Base-by-base conservation (phyloP, 805 yeast species). In the Teunomyces tritomae region DNA sequence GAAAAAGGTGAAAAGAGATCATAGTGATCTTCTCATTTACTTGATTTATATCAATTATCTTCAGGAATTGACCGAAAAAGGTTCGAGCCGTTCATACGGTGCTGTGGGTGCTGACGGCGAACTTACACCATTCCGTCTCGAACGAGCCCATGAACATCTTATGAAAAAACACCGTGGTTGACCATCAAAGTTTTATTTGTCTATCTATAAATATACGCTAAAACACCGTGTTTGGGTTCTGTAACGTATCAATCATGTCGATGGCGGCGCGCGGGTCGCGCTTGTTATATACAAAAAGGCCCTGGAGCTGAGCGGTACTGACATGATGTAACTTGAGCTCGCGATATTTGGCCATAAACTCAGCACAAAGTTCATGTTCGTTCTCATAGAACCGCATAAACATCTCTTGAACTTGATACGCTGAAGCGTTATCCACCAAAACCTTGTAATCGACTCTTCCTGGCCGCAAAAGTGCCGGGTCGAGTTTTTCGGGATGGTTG, bases 251-350 rank as follows among this genome's bases (percentile, higher is more conserved):
- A 11, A 87, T 77, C 83, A 84, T 86, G 10, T 69, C 70, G 26
- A 91, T 67, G 0, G 98, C 96, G 4, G 79, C 78, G 29, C 77
- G 76, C 0, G 98, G 96, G 49, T 83, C 84, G 49, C 85, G 79
- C 66, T 94, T 94, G 68, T 89, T 88, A 70, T 88, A 88, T 2
- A 94, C 97, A 73, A 94, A 94, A 44, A 94, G 74, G 0, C 99
- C 99, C 65, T 94, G 99, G 49, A 94, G 74, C 62, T 89, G 96
- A 0, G 99, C 99, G 0, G 98, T 90, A 57, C 96, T 86, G 30
- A 92, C 81, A 47, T 65, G 63, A 14, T 58, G 56, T 52, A 79
- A 64, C 30, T 76, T 74, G 52, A 86, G 64, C 5, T 69, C 73
- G 28, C 62, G 59, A 47, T 74, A 80, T 27, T 74, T 76, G 30